Conservation (phyloP, 208 protist species). For the Trypanosoma vivax region DNA sequence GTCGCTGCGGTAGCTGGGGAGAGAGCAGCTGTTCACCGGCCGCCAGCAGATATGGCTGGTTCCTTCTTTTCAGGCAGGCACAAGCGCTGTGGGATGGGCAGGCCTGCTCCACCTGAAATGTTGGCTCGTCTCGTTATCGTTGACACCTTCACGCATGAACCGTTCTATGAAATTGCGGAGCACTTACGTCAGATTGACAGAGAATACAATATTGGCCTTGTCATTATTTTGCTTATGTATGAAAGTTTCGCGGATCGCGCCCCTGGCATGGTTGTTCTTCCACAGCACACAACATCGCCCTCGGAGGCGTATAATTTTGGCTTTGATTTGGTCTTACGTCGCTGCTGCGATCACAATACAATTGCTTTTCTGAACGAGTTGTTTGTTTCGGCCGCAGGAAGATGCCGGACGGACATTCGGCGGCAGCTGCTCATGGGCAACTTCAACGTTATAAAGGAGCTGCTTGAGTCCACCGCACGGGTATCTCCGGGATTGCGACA, state of each 20-base stretch:
- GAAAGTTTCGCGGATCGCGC: slow-evolving; percentile 5
- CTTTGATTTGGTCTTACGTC: slow-evolving; percentile 71
- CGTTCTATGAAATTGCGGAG: slow-evolving; percentile 56
- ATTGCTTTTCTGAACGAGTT: slow-evolving; percentile 61
- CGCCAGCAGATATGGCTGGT: too few species aligned
- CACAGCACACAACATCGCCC: slow-evolving; percentile 35
- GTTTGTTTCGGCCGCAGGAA: slow-evolving; percentile 65
- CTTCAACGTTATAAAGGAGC: slow-evolving; percentile 61
- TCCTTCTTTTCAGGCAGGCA: too few species aligned
- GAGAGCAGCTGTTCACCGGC: too few species aligned
- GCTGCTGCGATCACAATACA: slow-evolving; percentile 72
- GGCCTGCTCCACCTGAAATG: slow-evolving; percentile 27
- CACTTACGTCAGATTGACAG: slow-evolving; percentile 62
- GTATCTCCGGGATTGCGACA: slow-evolving; percentile 2
- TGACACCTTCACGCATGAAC: slow-evolving; percentile 79
- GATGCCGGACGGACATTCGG: slow-evolving; percentile 74
- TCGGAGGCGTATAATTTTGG: slow-evolving; percentile 61
- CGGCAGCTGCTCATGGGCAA: slow-evolving; percentile 67
- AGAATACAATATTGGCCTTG: slow-evolving; percentile 52
- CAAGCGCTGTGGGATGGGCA: too few species aligned
- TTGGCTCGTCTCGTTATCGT: slow-evolving; percentile 67
- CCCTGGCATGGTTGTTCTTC: slow-evolving; percentile 40
- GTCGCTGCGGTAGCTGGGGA: neutral
- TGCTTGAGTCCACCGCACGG: slow-evolving; percentile 43
- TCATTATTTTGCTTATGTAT: slow-evolving; percentile 63